Evolutionary conservation across 441 rosid species (phyloP).

Genomic region (Corymbia citriodora): DNA sequence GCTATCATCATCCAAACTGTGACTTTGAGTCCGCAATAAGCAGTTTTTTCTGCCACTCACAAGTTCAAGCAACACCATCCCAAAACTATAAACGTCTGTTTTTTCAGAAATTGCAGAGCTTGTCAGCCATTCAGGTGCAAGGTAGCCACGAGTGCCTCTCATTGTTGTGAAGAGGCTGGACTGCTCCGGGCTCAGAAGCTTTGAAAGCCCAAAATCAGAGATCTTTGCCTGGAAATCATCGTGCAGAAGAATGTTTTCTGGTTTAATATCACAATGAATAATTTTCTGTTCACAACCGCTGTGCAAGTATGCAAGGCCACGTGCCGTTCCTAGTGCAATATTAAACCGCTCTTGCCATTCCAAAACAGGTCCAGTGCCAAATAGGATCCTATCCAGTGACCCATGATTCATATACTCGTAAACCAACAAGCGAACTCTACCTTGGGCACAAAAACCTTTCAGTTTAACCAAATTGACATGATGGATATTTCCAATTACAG

Average conservation of each 20-base stretch:
- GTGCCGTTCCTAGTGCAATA: conserved; percentile 84
- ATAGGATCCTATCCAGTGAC: conserved; percentile 60
- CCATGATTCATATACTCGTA: conserved; percentile 88
- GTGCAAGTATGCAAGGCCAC: conserved; percentile 85
- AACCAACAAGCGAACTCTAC: conserved; percentile 64
- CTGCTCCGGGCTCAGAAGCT: conserved; percentile 76
- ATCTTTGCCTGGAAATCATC: conserved; percentile 73
- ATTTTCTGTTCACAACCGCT: conserved; percentile 76
- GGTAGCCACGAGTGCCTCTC: conserved; percentile 98
- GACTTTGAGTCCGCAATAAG: conserved; percentile 42
- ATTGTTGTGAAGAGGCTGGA: conserved; percentile 88
- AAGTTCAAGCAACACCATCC: conserved; percentile 88
- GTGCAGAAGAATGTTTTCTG: conserved; percentile 81
- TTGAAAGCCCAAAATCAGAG: conserved; percentile 90
- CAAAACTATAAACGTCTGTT: conserved; percentile 86
- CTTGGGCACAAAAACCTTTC: conserved; percentile 78
- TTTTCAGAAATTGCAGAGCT: conserved; percentile 77
- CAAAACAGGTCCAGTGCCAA: conserved; percentile 58
- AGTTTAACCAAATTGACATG: conserved; percentile 85
- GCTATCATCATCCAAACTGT: conserved; percentile 32
- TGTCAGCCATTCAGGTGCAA: conserved; percentile 96
- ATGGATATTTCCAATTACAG: conserved; percentile 70
- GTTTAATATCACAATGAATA: conserved; percentile 91
- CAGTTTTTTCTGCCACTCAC: conserved; percentile 95
- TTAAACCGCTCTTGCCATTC: conserved; percentile 88